Conservation (phyloP, 208 protist genomes). For the Naegleria fowleri region DNA sequence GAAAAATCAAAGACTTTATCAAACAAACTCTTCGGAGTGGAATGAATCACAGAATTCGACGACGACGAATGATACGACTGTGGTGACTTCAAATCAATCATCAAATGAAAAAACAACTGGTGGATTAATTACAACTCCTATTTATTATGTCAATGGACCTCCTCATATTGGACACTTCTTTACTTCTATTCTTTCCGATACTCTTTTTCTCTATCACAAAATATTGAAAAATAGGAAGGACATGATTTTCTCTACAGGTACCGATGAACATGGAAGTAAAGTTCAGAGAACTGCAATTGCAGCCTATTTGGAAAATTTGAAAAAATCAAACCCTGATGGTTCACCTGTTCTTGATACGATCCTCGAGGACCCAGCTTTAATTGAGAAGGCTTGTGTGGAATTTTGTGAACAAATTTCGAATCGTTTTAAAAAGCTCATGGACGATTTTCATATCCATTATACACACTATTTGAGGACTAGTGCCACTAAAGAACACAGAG, state of each 20-base stretch:
- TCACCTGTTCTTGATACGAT: neutral
- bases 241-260: conserved; percentile 90
- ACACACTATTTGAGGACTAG: conserved; percentile 91
- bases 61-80: too few species aligned
- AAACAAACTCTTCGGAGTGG: too few species aligned
- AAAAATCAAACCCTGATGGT: too few species aligned
- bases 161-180: conserved; percentile 55
- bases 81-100: too few species aligned
- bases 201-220: conserved; percentile 24
- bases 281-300: conserved; percentile 76
- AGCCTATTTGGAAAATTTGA: conserved; percentile 28
- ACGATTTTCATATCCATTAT: conserved; percentile 71
- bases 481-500: conserved; percentile 75
- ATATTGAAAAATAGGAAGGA: conserved; percentile 54
- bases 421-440: conserved; percentile 80
- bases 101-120: neutral
- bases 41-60: too few species aligned
- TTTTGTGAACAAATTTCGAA: conserved; percentile 78
- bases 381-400: conserved; percentile 62
- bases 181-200: conserved; percentile 45
- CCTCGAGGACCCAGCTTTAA: neutral
- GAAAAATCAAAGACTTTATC: too few species aligned
- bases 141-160: conserved; percentile 50
- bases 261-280: conserved; percentile 98
- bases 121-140: conserved; percentile 46